Evolutionary conservation across 306 rosid genomes (phyloP), one percentile per base, ranked within the genome.

Genomic region (Dryas octopetala): DNA sequence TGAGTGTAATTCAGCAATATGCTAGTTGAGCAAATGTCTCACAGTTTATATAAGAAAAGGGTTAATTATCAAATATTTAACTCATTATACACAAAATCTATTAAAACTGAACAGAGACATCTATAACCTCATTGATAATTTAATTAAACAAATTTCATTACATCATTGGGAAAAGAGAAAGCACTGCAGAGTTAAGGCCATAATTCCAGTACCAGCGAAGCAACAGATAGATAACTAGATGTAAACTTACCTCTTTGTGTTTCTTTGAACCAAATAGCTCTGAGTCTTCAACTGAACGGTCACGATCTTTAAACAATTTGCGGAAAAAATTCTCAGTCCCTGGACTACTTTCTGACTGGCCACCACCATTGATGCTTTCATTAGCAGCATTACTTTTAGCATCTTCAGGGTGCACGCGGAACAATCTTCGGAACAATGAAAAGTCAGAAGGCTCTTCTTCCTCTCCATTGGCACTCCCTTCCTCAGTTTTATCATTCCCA

Each of bases 331-430:
- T 87, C 83, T 92, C 97, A 15, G 97, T 86, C 46, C 96, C 97
- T 40, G 96, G 97, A 83, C 97, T 95, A 83, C 92, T 89, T 84
- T 92, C 97, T 79, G 76, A 64, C 79, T 82, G 70, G 68, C 83
- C 82, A 71, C 91, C 77, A 8, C 73, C 49, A 28, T 71, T 86
- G 69, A 15, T 85, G 69, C 28, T 87, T 76, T 88, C 97, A 88
- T 73, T 87, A 75, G 85, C 68, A 50, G 74, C 83, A 73, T 73
- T 80, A 76, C 76, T 76, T 86, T 94, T 90, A 62, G 82, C 85
- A 68, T 91, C 97, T 75, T 90, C 97, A 10, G 97, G 97, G 80
- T 92, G 97, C 84, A 92, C 96, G 26, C 99, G 96, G 70, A 94
- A 94, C 79, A 90, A 75, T 82, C 85, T 87, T 59, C 89, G 91